Base-by-base conservation (phyloP, 345 rosid species). In the Arabidopsis suecica region DNA sequence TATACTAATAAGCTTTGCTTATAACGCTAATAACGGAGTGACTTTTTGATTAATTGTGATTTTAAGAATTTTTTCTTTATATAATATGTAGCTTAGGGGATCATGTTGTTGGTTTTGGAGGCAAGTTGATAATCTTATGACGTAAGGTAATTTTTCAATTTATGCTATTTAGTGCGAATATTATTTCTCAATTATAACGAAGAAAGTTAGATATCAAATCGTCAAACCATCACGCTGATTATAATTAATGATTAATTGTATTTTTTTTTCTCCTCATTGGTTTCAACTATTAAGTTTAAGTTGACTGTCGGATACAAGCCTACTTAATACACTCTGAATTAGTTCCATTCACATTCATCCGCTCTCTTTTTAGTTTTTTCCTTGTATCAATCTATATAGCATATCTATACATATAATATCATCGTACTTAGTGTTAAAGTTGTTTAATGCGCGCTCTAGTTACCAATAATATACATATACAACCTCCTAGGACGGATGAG, bases 401-500 rank as follows among this genome's bases (percentile, higher is more conserved):
- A 28, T 30, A 6, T n/a, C 25, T 37, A 54, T 16, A 16, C 16
- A 14, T 45, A 13, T n/a, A 45, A 6, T 14, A 45, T 6, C 16
- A n/a, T 45, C 50, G 20, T 14, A n/a, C 50, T 45, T 45, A n/a
- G 50, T 45, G 50, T 45, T n/a, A 45, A 45, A 5, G n/a, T 45
- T 14, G 18, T 45, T 45, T 45, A 18, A 18, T 18, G 22, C 22
- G 22, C 22, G 8, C 9, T 16, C 23, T 48, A 18, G 18, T 58
- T 60, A 37, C 61, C 28, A 49, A 16, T 34, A 37, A 1, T 40
- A 40, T 44, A 54, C 10, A 54, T 23, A 38, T 67, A 28, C 68
- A 59, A 67, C 25, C 73, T 77, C 80, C 80, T 70, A 77, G 76
- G 76, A 77, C 80, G 80, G 80, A 77, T 47, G 71, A 63, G 71